These are phyloP conservation scores for Malbranchea cinnamomea DNA, from an alignment of 2,329 filamentous ascomycete genomes.

Conservation along the genomic window DNA sequence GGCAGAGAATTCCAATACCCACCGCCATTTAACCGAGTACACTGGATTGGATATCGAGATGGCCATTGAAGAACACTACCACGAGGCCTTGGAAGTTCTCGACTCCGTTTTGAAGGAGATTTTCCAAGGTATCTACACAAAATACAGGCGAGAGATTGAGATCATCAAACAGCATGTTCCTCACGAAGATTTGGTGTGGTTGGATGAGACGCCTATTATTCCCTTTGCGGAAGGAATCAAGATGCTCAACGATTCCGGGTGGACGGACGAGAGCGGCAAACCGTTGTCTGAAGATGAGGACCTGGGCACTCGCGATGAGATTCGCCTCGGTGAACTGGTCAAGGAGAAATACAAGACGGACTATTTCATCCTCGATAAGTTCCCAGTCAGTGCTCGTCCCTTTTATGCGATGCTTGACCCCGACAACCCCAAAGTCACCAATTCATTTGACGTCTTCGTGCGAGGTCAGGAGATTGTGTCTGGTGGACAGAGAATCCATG, in stretches of 20 bases:
- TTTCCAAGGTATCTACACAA: slow-evolving; percentile 54
- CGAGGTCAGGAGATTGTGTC: slow-evolving; percentile 86
- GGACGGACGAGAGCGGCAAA: slow-evolving; percentile 63
- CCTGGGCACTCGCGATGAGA: slow-evolving; percentile 71
- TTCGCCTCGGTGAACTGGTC: slow-evolving; percentile 67
- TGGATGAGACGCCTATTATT: slow-evolving; percentile 71
- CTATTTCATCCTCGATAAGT: slow-evolving; percentile 90
- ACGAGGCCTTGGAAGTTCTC: slow-evolving; percentile 67
- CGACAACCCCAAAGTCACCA: slow-evolving; percentile 54
- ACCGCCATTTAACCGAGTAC: slow-evolving; percentile 86
- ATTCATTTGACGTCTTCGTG: slow-evolving; percentile 91
- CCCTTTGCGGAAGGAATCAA: slow-evolving; percentile 65
- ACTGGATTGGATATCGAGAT: slow-evolving; percentile 89
- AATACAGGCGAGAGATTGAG: slow-evolving; percentile 58
- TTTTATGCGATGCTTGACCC: slow-evolving; percentile 86
- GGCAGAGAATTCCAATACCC: slow-evolving; percentile 90
- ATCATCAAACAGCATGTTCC: slow-evolving; percentile 72
- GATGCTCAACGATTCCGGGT: slow-evolving; percentile 65
- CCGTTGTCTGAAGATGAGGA: slow-evolving; percentile 59
- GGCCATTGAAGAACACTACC: slow-evolving; percentile 76
- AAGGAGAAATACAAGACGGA: slow-evolving; percentile 79
- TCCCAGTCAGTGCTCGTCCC: slow-evolving; percentile 66
- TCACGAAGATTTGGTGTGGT: slow-evolving; percentile 71
- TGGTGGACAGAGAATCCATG: slow-evolving; percentile 85
- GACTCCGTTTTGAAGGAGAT: slow-evolving; percentile 72